These are phyloP conservation scores for Nicotiana otophora DNA, from an alignment of 257 asterid species.

Conservation along the genomic window DNA sequence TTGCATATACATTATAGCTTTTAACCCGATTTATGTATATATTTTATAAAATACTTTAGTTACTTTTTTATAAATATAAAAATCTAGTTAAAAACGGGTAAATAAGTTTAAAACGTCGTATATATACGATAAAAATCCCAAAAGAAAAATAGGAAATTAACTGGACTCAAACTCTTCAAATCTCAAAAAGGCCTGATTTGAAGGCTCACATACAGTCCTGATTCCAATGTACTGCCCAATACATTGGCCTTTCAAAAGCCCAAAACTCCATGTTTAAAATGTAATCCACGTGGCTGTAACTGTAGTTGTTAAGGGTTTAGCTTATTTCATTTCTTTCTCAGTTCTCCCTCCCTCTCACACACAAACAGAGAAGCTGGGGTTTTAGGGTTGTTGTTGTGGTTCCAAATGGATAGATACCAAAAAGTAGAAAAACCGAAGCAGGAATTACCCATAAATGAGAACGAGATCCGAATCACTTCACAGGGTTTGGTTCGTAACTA, in stretches of 20 bases:
- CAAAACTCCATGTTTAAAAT: background rate
- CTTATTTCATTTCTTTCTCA: background rate
- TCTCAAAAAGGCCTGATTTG: too few relatives aligned
- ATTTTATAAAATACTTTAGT: too few relatives aligned
- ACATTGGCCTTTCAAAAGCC: background rate
- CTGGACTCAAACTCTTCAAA: too few relatives aligned
- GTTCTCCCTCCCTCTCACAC: background rate
- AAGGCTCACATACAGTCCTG: too few relatives aligned
- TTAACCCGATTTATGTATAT: too few relatives aligned
- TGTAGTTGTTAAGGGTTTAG: background rate
- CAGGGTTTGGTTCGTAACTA: constrained; percentile 79
- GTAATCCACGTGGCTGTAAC: background rate
- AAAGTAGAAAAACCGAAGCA: constrained; percentile 79
- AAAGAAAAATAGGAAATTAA: too few relatives aligned
- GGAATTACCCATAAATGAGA: constrained; percentile 65
- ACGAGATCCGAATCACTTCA: constrained; percentile 89
- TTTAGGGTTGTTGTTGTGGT: constrained; percentile 20
- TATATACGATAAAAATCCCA: too few relatives aligned
- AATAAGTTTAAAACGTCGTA: too few relatives aligned
- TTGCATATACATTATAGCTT: too few relatives aligned
- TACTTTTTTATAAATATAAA: too few relatives aligned
- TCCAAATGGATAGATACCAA: constrained; percentile 71
- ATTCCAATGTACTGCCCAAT: too few relatives aligned
- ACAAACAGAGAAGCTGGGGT: background rate
- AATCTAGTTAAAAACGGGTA: too few relatives aligned